phyloP scores from a whole-genome alignment of 148 eudicot genomes.

The Fagopyrum homotropicum region DNA sequence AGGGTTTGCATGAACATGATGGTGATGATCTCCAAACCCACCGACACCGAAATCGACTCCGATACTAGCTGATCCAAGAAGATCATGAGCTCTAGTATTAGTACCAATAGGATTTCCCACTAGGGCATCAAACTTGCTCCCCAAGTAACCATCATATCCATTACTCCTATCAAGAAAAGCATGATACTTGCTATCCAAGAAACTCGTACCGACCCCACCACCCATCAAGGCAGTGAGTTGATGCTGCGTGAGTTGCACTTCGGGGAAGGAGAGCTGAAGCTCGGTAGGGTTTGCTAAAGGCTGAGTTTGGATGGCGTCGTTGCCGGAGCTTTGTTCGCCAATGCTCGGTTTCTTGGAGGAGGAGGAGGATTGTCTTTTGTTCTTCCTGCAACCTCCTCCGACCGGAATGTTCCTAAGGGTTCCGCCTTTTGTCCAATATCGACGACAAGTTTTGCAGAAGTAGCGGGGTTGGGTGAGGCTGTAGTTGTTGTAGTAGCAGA shows the following conservation, averaged over 20 bases:
- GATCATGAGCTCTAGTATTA: slow-evolving; percentile 31
- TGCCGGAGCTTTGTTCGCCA: slow-evolving; percentile 14
- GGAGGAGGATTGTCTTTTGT: slow-evolving; percentile 52
- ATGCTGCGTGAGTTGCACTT: slow-evolving; percentile 36
- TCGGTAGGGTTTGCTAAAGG: slow-evolving; percentile 29
- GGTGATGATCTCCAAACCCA: slow-evolving; percentile 16
- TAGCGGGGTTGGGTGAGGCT: slow-evolving; percentile 80
- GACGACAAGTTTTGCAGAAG: slow-evolving; percentile 89
- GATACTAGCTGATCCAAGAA: slow-evolving; percentile 18
- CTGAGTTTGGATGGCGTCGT: neutral
- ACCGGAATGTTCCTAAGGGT: slow-evolving; percentile 85
- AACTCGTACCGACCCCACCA: slow-evolving; percentile 18
- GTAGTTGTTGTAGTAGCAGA: slow-evolving; percentile 93
- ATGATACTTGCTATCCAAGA: slow-evolving; percentile 28
- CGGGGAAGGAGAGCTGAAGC: slow-evolving; percentile 53
- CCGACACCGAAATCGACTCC: slow-evolving; percentile 27
- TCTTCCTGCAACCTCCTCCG: slow-evolving; percentile 78
- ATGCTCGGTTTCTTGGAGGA: slow-evolving; percentile 7
- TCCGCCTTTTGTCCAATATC: slow-evolving; percentile 88
- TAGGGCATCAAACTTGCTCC: slow-evolving; percentile 41
- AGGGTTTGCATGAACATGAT: slow-evolving; percentile 14
- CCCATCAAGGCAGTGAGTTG: slow-evolving; percentile 23
- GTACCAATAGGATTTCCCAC: slow-evolving; percentile 10
- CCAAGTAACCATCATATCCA: slow-evolving; percentile 60
- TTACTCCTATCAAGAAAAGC: slow-evolving; percentile 24